These are phyloP conservation scores for Phytomonas sp. DNA, from an alignment of 208 protist genomes.

Conservation along the genomic window DNA sequence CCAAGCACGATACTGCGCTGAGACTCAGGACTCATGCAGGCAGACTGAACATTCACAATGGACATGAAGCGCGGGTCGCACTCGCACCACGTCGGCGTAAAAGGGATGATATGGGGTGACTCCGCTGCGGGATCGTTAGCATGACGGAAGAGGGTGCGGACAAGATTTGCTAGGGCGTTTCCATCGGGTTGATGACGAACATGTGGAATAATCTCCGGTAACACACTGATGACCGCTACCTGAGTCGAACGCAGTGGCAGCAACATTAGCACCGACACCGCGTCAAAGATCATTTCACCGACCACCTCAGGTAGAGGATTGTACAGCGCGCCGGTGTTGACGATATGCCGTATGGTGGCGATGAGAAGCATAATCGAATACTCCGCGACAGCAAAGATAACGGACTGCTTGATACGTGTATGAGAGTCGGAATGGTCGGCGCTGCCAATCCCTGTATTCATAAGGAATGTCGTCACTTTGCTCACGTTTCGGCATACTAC, in stretches of 20 bases:
- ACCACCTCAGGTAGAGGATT: conserved; percentile 28
- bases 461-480: conserved; percentile 59
- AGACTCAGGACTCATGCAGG: conserved; percentile 67
- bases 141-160: conserved; percentile 70
- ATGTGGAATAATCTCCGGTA: conserved; percentile 76
- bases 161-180: conserved; percentile 35
- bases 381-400: conserved; percentile 63
- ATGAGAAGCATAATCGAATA: conserved; percentile 70
- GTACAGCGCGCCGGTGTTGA: conserved; percentile 20
- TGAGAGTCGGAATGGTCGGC: conserved; percentile 19
- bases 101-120: conserved; percentile 37
- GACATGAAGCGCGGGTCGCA: conserved; percentile 73
- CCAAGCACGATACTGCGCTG: conserved; percentile 85
- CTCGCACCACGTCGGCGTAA: conserved; percentile 66
- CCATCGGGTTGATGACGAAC: conserved; percentile 41
- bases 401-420: conserved; percentile 36
- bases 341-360: conserved; percentile 66
- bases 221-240: conserved; percentile 67
- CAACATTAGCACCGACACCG: conserved; percentile 73
- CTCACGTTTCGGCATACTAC: conserved; percentile 64
- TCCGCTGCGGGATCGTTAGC: conserved; percentile 23
- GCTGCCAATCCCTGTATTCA: conserved; percentile 39
- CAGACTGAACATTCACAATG: conserved; percentile 63
- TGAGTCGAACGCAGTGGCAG: conserved; percentile 77
- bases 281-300: conserved; percentile 64